Base-by-base conservation (phyloP, 768 basidiomycete species). In the Boletus rubescentipes region DNA sequence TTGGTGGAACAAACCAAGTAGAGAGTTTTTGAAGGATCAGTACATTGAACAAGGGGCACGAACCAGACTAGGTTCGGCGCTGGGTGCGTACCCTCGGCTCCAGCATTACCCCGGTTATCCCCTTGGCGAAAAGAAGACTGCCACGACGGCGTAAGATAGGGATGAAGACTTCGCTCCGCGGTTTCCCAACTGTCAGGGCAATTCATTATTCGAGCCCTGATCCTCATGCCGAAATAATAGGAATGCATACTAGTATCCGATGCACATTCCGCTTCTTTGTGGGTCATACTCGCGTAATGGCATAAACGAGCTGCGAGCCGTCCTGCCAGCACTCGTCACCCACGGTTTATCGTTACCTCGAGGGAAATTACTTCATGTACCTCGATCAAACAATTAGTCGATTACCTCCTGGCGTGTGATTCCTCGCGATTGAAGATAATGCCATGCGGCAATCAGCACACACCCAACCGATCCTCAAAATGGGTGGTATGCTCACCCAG, bases 171-270 rank as follows among this genome's bases (percentile, higher is more conserved):
- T 20, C 40, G 18, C 41, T 45, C 62, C 59, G 62, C 54, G 65
- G 64, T 52, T 48, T 30, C 53, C 51, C 52, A 42, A 56, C 42
- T 4, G 18, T 15, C 43, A 38, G 39, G 26, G 21, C 16, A 30
- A 38, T 46, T 47, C 44, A 51, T 52, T 21, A n/a, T 41, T 47
- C 37, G 36, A 49, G 50, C 55, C 64, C 53, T 49, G 55, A 65
- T 65, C 61, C 61, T 55, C 59, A 53, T 44, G 29, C 38, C 31
- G 29, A 57, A 34, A 51, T 43, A 36, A 46, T 37, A 48, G 43
- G 29, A 38, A 39, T 32, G 16, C 35, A n/a, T n/a, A n/a, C n/a
- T n/a, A n/a, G n/a, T n/a, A 47, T 18, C 11, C 20, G 32, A 21
- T 20, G 20, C 44, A 47, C 36, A 23, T 40, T 35, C 43, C 12